A percentile compares a stretch with the other conserved stretches of the same genome.
Conservation (phyloP, 163 green algal genomes). For the Volvox carteri region DNA sequence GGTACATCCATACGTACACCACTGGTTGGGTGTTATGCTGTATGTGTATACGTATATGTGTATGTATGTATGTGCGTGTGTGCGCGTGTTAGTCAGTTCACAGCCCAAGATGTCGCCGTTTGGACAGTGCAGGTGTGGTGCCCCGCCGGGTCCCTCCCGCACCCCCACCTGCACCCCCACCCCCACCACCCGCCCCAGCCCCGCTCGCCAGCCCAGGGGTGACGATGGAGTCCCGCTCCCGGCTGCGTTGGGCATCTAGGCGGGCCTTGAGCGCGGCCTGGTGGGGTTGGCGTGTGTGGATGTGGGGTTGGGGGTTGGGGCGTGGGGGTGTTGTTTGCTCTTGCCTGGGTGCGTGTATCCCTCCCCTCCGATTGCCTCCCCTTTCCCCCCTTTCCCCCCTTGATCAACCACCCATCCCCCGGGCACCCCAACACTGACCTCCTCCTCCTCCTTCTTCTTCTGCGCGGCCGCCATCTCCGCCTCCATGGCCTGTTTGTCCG, state of each 20-base stretch:
- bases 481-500: conserved; percentile 72
- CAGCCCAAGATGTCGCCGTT: conserved; percentile 43
- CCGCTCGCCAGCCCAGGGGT: conserved; percentile 35
- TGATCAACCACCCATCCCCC: neutral
- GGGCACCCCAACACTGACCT: neutral
- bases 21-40: too few species aligned
- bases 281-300: neutral
- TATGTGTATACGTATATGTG: too few species aligned
- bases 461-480: conserved; percentile 63
- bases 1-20: too few species aligned
- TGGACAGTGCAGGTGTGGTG: conserved; percentile 40
- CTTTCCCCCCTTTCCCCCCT: neutral
- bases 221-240: conserved; percentile 56
- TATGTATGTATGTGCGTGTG: too few species aligned
- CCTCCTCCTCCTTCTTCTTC: conserved; percentile 61
- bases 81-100: too few species aligned
- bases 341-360: neutral
- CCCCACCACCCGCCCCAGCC: neutral
- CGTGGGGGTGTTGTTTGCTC: neutral
- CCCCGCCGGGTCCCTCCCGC: neutral
- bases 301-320: neutral
- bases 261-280: conserved; percentile 16
- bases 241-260: conserved; percentile 28
- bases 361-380: neutral
- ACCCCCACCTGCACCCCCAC: neutral